Evolutionary conservation across 441 rosid genomes (phyloP).

Genomic region (Populus hybrid): DNA sequence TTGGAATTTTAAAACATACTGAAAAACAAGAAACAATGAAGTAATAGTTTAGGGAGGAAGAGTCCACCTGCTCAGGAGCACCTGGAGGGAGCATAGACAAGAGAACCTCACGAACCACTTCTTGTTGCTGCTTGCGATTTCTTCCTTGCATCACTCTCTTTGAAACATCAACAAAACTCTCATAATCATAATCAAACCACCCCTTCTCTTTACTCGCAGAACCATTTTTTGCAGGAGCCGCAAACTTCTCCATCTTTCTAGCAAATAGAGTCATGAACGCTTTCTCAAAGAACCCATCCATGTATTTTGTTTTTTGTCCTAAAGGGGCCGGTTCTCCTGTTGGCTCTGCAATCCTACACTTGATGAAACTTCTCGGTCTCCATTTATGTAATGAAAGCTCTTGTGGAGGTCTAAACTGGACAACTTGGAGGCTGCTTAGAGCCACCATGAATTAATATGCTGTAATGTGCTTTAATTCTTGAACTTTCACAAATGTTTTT

Average conservation of each 20-base stretch:
- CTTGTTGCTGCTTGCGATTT: constrained; percentile 66
- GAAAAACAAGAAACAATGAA: not conserved
- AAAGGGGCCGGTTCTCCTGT: constrained; percentile 83
- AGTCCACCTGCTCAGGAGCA: constrained; percentile 71
- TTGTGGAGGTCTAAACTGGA: constrained; percentile 24
- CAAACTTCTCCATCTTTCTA: constrained; percentile 84
- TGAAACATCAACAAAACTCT: constrained; percentile 83
- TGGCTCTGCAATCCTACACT: constrained; percentile 77
- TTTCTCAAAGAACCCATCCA: constrained; percentile 72
- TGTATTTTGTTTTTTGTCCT: constrained; percentile 79
- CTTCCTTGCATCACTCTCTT: constrained; percentile 81
- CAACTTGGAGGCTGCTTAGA: constrained; percentile 43
- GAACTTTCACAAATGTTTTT: not conserved
- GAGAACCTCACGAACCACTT: constrained; percentile 85
- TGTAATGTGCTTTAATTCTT: not conserved
- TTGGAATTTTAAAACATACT: not conserved
- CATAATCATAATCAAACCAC: constrained; percentile 59
- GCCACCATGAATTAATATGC: constrained; percentile 51
- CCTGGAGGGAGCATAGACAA: constrained; percentile 93
- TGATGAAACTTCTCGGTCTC: constrained; percentile 19
- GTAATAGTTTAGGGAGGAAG: not conserved
- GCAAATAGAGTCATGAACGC: constrained; percentile 84
- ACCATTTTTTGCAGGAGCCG: constrained; percentile 32
- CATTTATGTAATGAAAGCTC: constrained; percentile 15
- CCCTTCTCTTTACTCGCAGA: constrained; percentile 32